phyloP scores from a whole-genome alignment of 352 stramenopile genomes.

The Phytophthora idaei region DNA sequence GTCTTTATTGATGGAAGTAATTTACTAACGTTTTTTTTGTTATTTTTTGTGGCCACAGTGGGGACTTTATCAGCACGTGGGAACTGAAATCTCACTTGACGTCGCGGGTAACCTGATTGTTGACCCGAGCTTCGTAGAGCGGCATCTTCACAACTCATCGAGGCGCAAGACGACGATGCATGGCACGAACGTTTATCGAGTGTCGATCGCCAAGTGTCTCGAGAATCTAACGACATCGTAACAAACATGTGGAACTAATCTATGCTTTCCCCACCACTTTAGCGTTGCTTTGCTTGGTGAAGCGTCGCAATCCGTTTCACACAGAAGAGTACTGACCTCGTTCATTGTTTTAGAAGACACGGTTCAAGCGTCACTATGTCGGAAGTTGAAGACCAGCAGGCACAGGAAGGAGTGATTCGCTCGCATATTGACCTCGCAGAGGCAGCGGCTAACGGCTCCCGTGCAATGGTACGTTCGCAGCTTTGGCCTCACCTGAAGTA shows the following conservation, averaged over 20 bases:
- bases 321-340: background rate
- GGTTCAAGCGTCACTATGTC: conserved; percentile 19
- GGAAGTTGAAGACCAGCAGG: conserved; percentile 42
- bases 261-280: conserved; percentile 16
- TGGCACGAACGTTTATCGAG: conserved; percentile 66
- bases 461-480: conserved; percentile 49
- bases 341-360: conserved; percentile 3
- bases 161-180: conserved; percentile 73
- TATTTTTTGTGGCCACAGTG: conserved; percentile 38
- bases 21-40: conserved; percentile 11
- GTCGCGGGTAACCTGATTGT: conserved; percentile 80
- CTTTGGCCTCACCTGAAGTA: background rate
- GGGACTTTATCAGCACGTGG: conserved; percentile 79
- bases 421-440: conserved; percentile 72
- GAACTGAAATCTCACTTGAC: conserved; percentile 74
- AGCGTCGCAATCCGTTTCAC: conserved; percentile 33
- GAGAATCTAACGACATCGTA: conserved; percentile 52
- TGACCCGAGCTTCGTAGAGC: conserved; percentile 83
- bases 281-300: conserved; percentile 1
- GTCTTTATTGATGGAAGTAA: background rate
- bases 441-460: conserved; percentile 62
- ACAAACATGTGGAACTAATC: conserved; percentile 4
- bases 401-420: conserved; percentile 52
- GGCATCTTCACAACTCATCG: conserved; percentile 69
- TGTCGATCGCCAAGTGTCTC: conserved; percentile 66